phyloP scores from a whole-genome alignment of 2,329 filamentous ascomycete genomes.

The Penicillium sp. region DNA sequence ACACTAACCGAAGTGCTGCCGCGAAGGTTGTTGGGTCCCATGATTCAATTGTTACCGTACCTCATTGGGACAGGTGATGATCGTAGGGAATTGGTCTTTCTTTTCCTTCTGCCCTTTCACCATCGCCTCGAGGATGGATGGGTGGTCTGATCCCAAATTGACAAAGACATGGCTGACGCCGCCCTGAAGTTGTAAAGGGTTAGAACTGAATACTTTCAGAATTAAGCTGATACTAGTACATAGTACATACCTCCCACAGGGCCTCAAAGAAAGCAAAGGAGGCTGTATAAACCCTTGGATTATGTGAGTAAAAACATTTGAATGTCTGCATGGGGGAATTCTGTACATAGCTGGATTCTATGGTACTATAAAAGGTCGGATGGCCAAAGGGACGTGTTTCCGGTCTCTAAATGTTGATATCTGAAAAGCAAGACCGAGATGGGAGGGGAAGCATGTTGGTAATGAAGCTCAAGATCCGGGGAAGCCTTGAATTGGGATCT shows the following conservation, averaged over 20 bases:
- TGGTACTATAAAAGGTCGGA: background rate
- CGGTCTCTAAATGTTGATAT: background rate
- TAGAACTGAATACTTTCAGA: background rate
- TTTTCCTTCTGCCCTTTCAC: conserved; percentile 64
- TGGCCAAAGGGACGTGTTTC: background rate
- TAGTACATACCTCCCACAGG: conserved; percentile 60
- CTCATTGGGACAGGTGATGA: conserved; percentile 74
- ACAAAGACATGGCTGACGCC: conserved; percentile 47
- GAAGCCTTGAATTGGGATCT: conserved; percentile 5
- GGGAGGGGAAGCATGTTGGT: background rate
- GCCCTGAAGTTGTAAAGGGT: conserved; percentile 26
- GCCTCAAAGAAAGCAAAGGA: conserved; percentile 77
- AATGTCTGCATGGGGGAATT: background rate
- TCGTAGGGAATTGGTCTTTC: conserved; percentile 56
- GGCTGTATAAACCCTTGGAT: conserved; percentile 51
- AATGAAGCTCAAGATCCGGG: conserved; percentile 6
- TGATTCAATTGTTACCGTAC: conserved; percentile 35
- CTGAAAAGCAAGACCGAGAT: background rate
- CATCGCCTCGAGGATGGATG: conserved; percentile 70
- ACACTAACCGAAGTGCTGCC: conserved; percentile 6
- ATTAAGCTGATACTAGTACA: conserved; percentile 31
- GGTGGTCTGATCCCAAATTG: conserved; percentile 53
- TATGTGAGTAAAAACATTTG: background rate
- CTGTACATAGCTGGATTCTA: conserved; percentile 3
- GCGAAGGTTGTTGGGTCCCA: background rate